Evolutionary conservation across 2,329 filamentous ascomycete species (phyloP), one percentile per base, ranked within the genome.

Genomic region (Fusarium tanahbumbuense): DNA sequence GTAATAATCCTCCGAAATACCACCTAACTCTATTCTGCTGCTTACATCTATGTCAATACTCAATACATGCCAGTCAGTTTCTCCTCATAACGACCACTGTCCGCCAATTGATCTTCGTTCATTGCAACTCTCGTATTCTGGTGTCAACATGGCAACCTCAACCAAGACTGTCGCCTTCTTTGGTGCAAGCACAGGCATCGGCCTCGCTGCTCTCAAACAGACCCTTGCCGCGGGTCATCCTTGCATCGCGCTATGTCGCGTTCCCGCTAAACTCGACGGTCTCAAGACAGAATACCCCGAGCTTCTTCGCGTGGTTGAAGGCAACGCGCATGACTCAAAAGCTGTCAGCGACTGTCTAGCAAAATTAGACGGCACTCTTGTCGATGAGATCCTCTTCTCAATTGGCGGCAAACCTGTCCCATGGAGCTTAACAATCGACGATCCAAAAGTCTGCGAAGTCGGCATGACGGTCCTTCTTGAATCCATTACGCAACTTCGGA

Each of bases 161-260:
- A 4, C 44, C 32, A 75, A 83, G 66, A 81, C 83, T 6, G 76
- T 87, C 58, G 80, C 83, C 46, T 86, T 88, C 78, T 80, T 88
- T 56, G 87, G 87, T 62, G 84, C 85, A 44, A 87, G 83, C 23
- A 83, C 81, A 34, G 86, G 86, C 49, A 80, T 80, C 66, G 85
- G 82, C 56, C 81, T 86, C 59, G 77, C 84, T 5, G 79, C 81
- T 18, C 82, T 88, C 42, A 80, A 80, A 25, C 78, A 79, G 42
- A 78, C 81, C 27, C 82, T 88, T 11, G 78, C 80, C 18, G 82
- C 81, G 13, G 83, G 83, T 34, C 80, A 84, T 73, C 77, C 73
- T 10, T 86, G 84, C 76, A 77, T 83, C 50, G 85, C 83, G 47
- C 80, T 88, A 37, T 85, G 81, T 72, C 84, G 86, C 45, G 83